Percentiles rank a stretch among this genome's conserved stretches.
Conservation (phyloP, 331 rosid species). For the Pyracantha coccinea region DNA sequence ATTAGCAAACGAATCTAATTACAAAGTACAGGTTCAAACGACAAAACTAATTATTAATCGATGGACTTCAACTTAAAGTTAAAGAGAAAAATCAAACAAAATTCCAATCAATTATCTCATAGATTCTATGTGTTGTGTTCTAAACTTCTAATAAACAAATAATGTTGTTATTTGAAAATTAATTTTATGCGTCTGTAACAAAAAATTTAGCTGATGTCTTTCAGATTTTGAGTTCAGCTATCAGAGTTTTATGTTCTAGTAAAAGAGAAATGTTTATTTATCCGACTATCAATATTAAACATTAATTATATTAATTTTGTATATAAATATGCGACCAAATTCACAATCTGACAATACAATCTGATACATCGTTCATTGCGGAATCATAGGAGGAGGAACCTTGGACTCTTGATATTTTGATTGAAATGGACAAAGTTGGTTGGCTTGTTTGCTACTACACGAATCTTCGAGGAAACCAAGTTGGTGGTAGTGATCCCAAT, state of each 20-base stretch:
- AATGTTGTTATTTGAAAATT: background rate
- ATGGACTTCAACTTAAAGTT: background rate
- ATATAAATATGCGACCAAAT: background rate
- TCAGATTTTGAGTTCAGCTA: no score
- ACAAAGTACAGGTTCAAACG: conserved; percentile 1
- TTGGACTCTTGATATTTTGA: background rate
- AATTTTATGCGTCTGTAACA: no score
- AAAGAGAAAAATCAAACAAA: background rate
- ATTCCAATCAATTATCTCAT: background rate
- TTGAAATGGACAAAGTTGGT: background rate
- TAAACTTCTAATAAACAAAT: background rate
- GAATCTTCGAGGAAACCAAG: conserved; percentile 12
- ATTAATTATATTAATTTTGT: background rate
- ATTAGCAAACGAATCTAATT: conserved; percentile 25
- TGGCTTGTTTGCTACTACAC: background rate
- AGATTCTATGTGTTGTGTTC: no score
- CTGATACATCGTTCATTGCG: background rate
- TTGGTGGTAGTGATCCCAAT: background rate
- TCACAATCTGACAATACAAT: background rate
- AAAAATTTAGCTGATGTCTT: no score
- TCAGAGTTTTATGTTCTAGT: background rate
- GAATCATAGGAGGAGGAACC: background rate
- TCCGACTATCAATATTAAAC: no score
- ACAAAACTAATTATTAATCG: background rate
- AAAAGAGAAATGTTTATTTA: background rate